Evolutionary conservation across 805 yeast species (phyloP), one percentile per base, ranked within the genome.

Genomic region (Pichia paraexigua): DNA sequence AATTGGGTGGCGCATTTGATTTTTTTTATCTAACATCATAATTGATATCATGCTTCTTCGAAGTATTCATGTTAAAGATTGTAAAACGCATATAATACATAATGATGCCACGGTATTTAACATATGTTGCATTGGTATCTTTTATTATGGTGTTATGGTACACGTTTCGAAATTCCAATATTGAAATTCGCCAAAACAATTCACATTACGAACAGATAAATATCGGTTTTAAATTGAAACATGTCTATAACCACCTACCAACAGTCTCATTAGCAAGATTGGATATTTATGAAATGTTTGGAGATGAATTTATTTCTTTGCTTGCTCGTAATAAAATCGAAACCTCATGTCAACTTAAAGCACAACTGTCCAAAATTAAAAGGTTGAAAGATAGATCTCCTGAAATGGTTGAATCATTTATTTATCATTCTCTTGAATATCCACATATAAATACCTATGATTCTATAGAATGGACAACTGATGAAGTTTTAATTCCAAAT

Each of bases 381-480:
- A 67, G 87, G 48, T 55, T 82, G 56, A 59, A 58, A 2, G 65
- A 75, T 40, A 64, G 85, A 20, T 65, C 71, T 44, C 91, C 91
- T 0, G 80, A 78, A 43, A 79, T 76, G 61, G 70, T 87, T 51
- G 90, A 85, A 60, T 74, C 84, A 2, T 86, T 83, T 62, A 63
- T 87, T 45, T 73, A 76, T 18, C 82, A 75, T 63, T 82, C 88
- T 0, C 63, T 74, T 48, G 65, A 68, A 15, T 28, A 48, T 18
- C 55, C 72, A 72, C 3, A 64, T 56, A 17, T 63, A 64, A 3
- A 66, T 71, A 21, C 61, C 66, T 17, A 63, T 58, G 56, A 72
- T 79, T 17, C 61, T 69, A 59, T 84, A n/a, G 88, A 84, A 47
- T 88, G 95, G 95, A 67, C 66, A 17, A 75, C 72, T n/a, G 69